Evolutionary conservation across 805 yeast genomes (phyloP).

Genomic region (Tetrapisispora fleetii): DNA sequence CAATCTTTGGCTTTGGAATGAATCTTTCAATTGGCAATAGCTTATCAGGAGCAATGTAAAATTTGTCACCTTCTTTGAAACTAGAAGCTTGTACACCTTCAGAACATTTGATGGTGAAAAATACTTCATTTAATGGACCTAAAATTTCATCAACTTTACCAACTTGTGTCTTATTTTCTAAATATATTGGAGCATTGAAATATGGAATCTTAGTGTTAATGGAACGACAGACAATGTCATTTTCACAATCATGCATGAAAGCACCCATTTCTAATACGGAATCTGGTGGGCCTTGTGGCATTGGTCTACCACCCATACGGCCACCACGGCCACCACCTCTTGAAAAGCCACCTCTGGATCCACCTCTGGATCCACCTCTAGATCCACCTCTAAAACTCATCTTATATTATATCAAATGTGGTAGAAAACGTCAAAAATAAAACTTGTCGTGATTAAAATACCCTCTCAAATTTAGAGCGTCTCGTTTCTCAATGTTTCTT

Average conservation of each 20-base stretch:
- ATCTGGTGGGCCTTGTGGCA: constrained; percentile 94
- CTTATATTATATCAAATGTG: neutral
- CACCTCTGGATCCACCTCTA: constrained; percentile 32
- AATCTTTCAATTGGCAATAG: constrained; percentile 92
- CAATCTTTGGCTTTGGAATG: constrained; percentile 88
- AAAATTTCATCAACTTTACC: constrained; percentile 98
- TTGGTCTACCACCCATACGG: constrained; percentile 35
- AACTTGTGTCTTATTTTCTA: constrained; percentile 90
- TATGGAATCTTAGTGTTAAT: constrained; percentile 91
- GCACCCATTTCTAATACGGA: constrained; percentile 90
- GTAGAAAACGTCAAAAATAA: too few relatives aligned
- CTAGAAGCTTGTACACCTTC: constrained; percentile 94
- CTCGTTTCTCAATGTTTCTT: too few relatives aligned
- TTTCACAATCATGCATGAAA: constrained; percentile 87
- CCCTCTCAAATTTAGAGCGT: neutral
- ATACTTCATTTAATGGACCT: constrained; percentile 97
- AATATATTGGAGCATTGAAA: constrained; percentile 95
- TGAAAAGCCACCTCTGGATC: constrained; percentile 31
- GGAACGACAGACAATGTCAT: constrained; percentile 93
- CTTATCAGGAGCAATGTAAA: constrained; percentile 91
- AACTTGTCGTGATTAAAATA: neutral
- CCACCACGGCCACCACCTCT: constrained; percentile 35
- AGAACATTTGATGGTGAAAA: constrained; percentile 87
- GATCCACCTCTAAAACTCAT: constrained; percentile 36
- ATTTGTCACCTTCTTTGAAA: constrained; percentile 92